Percentiles rank a stretch among this genome's conserved stretches.
phyloP scores from a whole-genome alignment of 495 filamentous ascomycete genomes.

The Xylaria sp. region DNA sequence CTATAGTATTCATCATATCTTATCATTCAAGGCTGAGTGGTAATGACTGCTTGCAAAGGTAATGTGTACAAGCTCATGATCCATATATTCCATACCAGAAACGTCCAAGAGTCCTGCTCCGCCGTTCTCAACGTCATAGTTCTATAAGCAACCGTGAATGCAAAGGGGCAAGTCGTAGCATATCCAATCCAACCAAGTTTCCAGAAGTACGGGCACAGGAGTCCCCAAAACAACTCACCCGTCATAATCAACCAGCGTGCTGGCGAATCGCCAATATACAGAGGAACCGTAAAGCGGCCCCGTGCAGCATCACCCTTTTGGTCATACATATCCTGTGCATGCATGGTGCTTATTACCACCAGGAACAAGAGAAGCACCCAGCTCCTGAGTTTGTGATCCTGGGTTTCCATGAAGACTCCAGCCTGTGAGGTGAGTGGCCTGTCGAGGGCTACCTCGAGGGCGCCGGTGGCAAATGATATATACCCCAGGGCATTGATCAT shows the following conservation, averaged over 20 bases:
- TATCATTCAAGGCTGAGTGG: no score
- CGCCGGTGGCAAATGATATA: no score
- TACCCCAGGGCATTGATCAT: no score
- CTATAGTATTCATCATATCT: no score
- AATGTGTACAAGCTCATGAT: constrained; percentile 15
- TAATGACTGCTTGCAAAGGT: constrained; percentile 12
- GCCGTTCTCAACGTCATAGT: not conserved
- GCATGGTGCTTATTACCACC: constrained; percentile 57
- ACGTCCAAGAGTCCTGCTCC: constrained; percentile 9
- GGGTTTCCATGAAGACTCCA: not conserved
- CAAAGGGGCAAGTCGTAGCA: not conserved
- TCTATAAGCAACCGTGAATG: not conserved
- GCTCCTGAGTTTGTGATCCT: not conserved
- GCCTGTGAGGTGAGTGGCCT: not conserved
- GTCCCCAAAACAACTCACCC: constrained; percentile 48
- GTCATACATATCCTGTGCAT: constrained; percentile 59
- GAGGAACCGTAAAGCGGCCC: constrained; percentile 48
- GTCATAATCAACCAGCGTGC: constrained; percentile 50
- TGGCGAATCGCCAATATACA: constrained; percentile 50
- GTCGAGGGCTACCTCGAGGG: no score
- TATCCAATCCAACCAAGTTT: constrained; percentile 4
- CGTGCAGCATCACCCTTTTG: constrained; percentile 52
- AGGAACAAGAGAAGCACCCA: constrained; percentile 55
- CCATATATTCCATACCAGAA: constrained; percentile 23
- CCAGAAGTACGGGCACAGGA: constrained; percentile 50